Evolutionary conservation across 441 rosid species (phyloP).

Genomic region (Pelargonium australe): DNA sequence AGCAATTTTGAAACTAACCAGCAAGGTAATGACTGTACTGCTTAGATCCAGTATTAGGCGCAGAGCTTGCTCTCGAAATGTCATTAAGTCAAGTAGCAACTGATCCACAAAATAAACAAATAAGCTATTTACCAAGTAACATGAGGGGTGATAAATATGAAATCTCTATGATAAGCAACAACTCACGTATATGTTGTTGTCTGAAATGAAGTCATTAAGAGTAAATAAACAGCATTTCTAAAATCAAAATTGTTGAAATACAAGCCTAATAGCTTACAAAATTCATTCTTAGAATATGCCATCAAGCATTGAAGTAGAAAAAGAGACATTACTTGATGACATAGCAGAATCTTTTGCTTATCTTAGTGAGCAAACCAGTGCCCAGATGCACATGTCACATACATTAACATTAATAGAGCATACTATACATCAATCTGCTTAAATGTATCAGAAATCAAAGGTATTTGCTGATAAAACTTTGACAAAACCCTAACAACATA

Average conservation of each 20-base stretch:
- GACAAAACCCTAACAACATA: neutral
- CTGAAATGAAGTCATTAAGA: neutral
- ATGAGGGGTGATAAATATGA: neutral
- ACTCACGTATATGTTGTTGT: neutral
- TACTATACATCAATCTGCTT: neutral
- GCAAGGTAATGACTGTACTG: constrained; percentile 93
- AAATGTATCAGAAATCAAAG: neutral
- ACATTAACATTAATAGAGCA: neutral
- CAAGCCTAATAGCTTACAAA: constrained; percentile 8
- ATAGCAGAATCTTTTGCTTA: no score
- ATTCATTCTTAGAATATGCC: neutral
- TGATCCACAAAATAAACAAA: constrained; percentile 43
- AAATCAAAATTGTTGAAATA: neutral
- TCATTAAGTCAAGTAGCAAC: constrained; percentile 97
- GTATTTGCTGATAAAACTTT: neutral
- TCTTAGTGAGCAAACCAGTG: no score
- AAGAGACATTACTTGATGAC: no score
- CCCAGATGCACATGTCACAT: no score
- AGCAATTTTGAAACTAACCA: constrained; percentile 55
- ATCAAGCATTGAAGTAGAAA: neutral
- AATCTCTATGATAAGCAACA: neutral
- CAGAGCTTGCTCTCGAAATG: constrained; percentile 93
- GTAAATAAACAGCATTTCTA: neutral
- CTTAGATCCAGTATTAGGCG: constrained; percentile 95
- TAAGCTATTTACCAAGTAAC: constrained; percentile 18